phyloP scores from a whole-genome alignment of 306 rosid species.

The Bauhinia variegata region DNA sequence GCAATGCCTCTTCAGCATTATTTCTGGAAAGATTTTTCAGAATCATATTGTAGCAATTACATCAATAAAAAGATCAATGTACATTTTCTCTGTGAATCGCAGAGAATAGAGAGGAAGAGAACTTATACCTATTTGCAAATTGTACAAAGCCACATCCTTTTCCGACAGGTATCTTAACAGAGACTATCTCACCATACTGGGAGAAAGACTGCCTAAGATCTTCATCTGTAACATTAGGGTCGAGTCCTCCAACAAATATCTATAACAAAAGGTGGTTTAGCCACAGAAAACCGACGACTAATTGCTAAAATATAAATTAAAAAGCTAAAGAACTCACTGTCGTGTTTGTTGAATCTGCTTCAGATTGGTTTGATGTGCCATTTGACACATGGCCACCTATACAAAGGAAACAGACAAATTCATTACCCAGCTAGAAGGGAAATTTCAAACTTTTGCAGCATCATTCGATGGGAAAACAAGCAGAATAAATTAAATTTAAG shows the following conservation, averaged over 20 bases:
- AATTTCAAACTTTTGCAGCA: slow-evolving; percentile 4
- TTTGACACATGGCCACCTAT: slow-evolving; percentile 76
- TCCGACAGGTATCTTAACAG: slow-evolving; percentile 97
- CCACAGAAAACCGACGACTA: slow-evolving; percentile 9
- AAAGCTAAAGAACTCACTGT: slow-evolving; percentile 64
- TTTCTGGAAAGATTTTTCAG: slow-evolving; percentile 46
- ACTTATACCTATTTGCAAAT: slow-evolving; percentile 76
- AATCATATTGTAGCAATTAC: slow-evolving; percentile 18
- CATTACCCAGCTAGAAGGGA: slow-evolving; percentile 24
- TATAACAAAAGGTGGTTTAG: slow-evolving; percentile 43
- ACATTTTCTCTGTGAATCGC: slow-evolving; percentile 11
- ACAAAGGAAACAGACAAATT: slow-evolving; percentile 33
- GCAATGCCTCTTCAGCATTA: slow-evolving; percentile 93
- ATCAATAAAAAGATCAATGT: no score
- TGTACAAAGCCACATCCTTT: slow-evolving; percentile 99
- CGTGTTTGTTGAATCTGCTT: slow-evolving; percentile 85
- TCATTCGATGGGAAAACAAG: slow-evolving; percentile 9
- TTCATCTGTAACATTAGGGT: slow-evolving; percentile 86
- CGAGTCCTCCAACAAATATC: slow-evolving; percentile 99
- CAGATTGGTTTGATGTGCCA: slow-evolving; percentile 75
- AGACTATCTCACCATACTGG: slow-evolving; percentile 82
- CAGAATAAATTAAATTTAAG: slow-evolving; percentile 15
- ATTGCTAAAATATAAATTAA: slow-evolving; percentile 15
- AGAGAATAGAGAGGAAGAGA: slow-evolving; percentile 10
- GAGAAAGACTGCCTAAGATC: slow-evolving; percentile 94